A percentile compares a stretch with the other conserved stretches of the same genome.
These are phyloP conservation scores for Starmerella floricola DNA, from an alignment of 805 yeast genomes.

Conservation along the genomic window DNA sequence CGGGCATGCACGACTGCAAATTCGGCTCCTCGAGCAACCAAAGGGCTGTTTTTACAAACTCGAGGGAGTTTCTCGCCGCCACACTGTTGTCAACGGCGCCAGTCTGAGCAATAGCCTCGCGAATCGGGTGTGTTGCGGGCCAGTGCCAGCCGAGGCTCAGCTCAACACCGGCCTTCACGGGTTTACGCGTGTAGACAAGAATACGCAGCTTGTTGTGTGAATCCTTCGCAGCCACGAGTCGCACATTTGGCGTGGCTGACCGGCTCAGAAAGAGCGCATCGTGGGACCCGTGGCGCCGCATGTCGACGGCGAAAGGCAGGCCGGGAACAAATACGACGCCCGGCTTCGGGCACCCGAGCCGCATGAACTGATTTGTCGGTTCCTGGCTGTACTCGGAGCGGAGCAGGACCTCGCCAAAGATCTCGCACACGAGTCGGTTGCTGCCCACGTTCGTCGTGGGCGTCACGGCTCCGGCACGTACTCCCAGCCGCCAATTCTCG, in stretches of 20 bases:
- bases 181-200: constrained; percentile 43
- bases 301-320: constrained; percentile 60
- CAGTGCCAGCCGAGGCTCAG: constrained; percentile 78
- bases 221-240: constrained; percentile 37
- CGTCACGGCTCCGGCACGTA: constrained; percentile 34
- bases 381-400: constrained; percentile 53
- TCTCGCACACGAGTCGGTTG: constrained; percentile 47
- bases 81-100: too few species aligned
- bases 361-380: constrained; percentile 61
- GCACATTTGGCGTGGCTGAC: constrained; percentile 67
- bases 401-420: constrained; percentile 60
- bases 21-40: constrained; percentile 15
- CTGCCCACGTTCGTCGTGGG: constrained; percentile 39
- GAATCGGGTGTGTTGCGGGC: constrained; percentile 69
- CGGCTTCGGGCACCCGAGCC: constrained; percentile 59
- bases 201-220: constrained; percentile 36
- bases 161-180: constrained; percentile 56
- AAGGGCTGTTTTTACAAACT: background rate
- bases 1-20: constrained; percentile 6
- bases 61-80: background rate
- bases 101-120: constrained; percentile 7
- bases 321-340: constrained; percentile 41
- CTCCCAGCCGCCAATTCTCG: constrained; percentile 8
- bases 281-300: constrained; percentile 66
- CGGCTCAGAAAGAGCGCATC: constrained; percentile 62